Percentiles rank a stretch among this genome's conserved stretches.
These are phyloP conservation scores for Mortierella sp. DNA, from an alignment of 371 early-diverging fungal genomes.

Conservation along the genomic window DNA sequence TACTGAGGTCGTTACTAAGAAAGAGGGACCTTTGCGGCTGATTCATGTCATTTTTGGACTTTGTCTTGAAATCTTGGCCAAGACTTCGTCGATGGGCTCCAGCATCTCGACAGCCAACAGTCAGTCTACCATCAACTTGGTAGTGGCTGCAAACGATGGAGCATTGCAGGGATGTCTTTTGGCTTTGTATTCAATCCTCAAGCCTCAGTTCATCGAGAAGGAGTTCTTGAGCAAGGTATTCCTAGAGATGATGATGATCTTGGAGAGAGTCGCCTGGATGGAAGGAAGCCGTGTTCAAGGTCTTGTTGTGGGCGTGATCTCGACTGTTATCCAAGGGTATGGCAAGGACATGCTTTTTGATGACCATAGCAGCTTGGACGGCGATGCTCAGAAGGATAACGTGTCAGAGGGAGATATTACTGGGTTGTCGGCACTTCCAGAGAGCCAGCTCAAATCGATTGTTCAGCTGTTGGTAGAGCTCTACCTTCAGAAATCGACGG, in stretches of 20 bases:
- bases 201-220: conserved; percentile 31
- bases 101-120: conserved; percentile 18
- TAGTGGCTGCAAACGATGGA: conserved; percentile 28
- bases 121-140: conserved; percentile 36
- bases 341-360: conserved; percentile 44
- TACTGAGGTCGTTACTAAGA: not conserved
- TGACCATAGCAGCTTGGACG: not conserved
- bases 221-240: conserved; percentile 41
- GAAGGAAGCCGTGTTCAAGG: conserved; percentile 52
- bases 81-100: conserved; percentile 45
- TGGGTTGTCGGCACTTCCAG: conserved; percentile 21
- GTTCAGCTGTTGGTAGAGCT: conserved; percentile 52
- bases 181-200: conserved; percentile 46
- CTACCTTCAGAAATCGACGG: conserved; percentile 37
- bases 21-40: conserved; percentile 20
- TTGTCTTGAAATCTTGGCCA: conserved; percentile 56
- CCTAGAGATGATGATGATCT: conserved; percentile 56
- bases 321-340: conserved; percentile 49
- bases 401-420: not conserved
- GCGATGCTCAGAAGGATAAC: not conserved
- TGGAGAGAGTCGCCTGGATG: conserved; percentile 58
- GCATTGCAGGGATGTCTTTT: conserved; percentile 49
- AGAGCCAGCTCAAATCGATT: conserved; percentile 38
- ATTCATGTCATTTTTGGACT: conserved; percentile 54
- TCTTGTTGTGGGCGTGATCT: conserved; percentile 42